phyloP scores from a whole-genome alignment of 139 green algal genomes.

The Chlamydomonas sphaeroides region DNA sequence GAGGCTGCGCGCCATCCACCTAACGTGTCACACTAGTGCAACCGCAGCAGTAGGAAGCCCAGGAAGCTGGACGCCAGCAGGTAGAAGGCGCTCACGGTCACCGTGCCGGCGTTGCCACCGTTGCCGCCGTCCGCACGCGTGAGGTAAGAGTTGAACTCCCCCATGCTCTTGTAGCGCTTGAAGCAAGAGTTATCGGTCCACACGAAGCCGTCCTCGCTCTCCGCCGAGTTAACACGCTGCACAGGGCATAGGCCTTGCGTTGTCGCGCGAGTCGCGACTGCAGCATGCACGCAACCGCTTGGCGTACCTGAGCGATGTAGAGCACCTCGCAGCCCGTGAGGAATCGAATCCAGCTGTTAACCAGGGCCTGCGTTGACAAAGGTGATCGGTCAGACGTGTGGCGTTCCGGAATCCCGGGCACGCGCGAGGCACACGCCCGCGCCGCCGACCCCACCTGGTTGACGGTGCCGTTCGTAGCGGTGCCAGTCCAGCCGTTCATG shows the following conservation, averaged over 20 bases:
- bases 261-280: too few relatives aligned
- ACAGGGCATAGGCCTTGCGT: too few relatives aligned
- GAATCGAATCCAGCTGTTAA: slow-evolving; percentile 3
- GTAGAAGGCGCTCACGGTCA: background rate
- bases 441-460: background rate
- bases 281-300: background rate
- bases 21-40: too few relatives aligned
- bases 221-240: slow-evolving; percentile 19
- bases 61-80: too few relatives aligned
- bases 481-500: slow-evolving; percentile 31
- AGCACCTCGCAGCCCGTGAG: slow-evolving; percentile 18
- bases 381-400: too few relatives aligned
- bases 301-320: slow-evolving; percentile 26
- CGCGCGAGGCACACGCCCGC: background rate
- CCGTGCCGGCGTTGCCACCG: background rate
- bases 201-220: slow-evolving; percentile 24
- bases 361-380: background rate
- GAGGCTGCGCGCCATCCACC: too few relatives aligned
- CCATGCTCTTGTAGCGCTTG: slow-evolving; percentile 1
- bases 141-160: background rate
- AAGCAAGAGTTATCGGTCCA: slow-evolving; percentile 38
- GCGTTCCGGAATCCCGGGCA: background rate
- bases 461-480: background rate
- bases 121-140: background rate
- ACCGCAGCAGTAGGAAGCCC: too few relatives aligned